A percentile compares a stretch with the other conserved stretches of the same genome.
These are phyloP conservation scores for Thalassiosira mediterranea DNA, from an alignment of 352 stramenopile genomes.

Conservation along the genomic window DNA sequence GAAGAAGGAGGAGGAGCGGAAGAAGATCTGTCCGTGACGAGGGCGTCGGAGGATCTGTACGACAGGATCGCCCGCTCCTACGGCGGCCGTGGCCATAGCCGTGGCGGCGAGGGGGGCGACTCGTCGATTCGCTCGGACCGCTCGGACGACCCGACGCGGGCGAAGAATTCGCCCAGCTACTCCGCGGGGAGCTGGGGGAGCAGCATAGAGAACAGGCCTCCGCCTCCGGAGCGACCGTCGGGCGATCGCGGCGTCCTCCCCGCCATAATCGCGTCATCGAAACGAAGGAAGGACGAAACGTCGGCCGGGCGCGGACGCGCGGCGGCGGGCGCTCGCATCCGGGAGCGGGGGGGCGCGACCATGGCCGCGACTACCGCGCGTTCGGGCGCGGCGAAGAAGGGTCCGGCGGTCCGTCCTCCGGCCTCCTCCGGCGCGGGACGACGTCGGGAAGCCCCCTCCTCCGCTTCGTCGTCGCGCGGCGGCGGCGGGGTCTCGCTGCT, in stretches of 20 bases:
- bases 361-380: no score
- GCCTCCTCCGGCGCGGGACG: neutral
- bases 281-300: neutral
- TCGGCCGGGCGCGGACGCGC: neutral
- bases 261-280: no score
- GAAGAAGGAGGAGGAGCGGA: no score
- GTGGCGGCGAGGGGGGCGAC: no score
- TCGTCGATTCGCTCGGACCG: no score
- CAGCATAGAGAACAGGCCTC: constrained; percentile 38
- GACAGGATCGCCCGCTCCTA: neutral
- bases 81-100: neutral
- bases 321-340: neutral
- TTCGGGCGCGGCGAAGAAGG: no score
- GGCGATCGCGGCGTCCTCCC: neutral
- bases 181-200: no score
- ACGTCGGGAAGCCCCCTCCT: neutral
- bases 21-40: neutral
- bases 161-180: no score
- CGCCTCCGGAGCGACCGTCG: neutral
- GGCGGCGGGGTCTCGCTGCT: constrained; percentile 52
- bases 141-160: no score
- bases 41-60: neutral
- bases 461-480: constrained; percentile 25
- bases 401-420: neutral
- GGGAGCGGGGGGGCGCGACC: no score